phyloP scores from a whole-genome alignment of 164 flowering plant genomes.

The Stephania japonica region DNA sequence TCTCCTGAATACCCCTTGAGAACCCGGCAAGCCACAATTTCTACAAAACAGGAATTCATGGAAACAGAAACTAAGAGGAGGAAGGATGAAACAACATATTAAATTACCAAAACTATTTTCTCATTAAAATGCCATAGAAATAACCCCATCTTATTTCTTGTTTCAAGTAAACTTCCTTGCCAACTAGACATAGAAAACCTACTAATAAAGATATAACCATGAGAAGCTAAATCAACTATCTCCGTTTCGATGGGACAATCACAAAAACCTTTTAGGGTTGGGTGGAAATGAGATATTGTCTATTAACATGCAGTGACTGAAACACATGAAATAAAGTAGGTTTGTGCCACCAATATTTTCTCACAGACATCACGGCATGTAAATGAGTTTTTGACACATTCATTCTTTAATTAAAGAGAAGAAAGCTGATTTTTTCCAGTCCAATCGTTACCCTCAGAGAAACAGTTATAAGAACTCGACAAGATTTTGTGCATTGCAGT shows the following conservation, averaged over 20 bases:
- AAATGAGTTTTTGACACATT: neutral
- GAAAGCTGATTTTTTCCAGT: neutral
- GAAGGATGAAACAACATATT: neutral
- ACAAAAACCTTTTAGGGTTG: neutral
- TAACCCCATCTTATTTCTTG: neutral
- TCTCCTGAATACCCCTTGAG: slow-evolving; percentile 96
- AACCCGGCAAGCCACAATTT: slow-evolving; percentile 99
- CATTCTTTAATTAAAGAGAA: neutral
- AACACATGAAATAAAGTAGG: neutral
- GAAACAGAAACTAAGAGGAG: neutral
- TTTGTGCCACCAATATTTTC: neutral
- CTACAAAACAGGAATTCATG: slow-evolving; percentile 38
- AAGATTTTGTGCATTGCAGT: too few relatives aligned
- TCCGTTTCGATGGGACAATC: neutral
- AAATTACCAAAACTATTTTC: neutral
- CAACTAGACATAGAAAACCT: neutral
- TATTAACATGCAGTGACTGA: neutral
- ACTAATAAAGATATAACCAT: neutral
- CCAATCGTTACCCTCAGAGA: neutral
- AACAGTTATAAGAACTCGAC: neutral
- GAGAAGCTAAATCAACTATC: neutral
- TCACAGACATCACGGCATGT: neutral
- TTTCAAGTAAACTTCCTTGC: neutral
- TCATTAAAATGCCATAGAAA: neutral
- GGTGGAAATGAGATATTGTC: neutral